Base-by-base conservation (phyloP, 106 monocot genomes). In the Gastrodia elata region DNA sequence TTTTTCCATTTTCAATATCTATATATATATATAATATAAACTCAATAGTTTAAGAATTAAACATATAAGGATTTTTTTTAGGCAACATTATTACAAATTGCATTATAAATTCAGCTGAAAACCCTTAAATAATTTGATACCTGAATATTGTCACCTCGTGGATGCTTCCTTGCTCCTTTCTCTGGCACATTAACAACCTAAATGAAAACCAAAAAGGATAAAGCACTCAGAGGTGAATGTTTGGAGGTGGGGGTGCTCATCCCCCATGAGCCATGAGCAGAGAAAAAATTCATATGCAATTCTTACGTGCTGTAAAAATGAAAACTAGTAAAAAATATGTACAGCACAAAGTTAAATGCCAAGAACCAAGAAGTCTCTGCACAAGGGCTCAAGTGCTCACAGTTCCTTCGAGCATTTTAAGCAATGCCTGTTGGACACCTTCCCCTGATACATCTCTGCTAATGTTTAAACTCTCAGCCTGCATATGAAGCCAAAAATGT, bases 391-490 rank as follows among this genome's bases (percentile, higher is more conserved):
- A 33, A 42, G 5, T 24, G 38, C 92, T 84, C 42, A 92, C 92
- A n/a, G 88, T 92, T 86, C 92, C 92, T 86, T 92, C 92, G 28
- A 92, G 79, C 86, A 92, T 92, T 89, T 92, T 92, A 65, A 92
- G 43, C 46, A 92, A 77, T 67, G 92, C 92, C 58, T 92, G 92
- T 76, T 92, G 92, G 41, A 92, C 92, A 77, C 92, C 92, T 74
- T 92, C 92, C 22, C 92, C 92, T 77, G 92, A 92, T 25, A 92
- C 92, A 86, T 92, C 88, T 71, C 92, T 92, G 57, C 92, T 81
- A 33, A 89, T 82, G 74, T 89, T 89, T 20, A 81, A 43, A 55
- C 88, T 84, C 61, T 92, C 88, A 36, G 88, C 82, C 88, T 89
- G 71, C 24, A 28, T 27, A 81, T 33, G 59, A 65, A 26, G 22